Conservation (phyloP, 148 eudicot genomes). For the Rhododendron molle region DNA sequence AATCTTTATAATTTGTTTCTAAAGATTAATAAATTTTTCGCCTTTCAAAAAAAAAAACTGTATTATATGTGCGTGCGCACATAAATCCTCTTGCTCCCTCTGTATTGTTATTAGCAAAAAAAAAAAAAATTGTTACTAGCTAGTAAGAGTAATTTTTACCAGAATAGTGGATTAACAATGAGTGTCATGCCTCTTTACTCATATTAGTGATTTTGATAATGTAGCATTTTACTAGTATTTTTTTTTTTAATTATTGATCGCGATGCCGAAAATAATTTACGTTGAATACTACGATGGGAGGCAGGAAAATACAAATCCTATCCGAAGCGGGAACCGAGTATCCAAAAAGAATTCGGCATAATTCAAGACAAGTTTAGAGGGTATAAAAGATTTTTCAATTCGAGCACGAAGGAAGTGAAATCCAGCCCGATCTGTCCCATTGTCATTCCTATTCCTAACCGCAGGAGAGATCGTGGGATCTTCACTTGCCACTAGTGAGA, state of each 20-base stretch:
- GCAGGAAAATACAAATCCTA: background rate
- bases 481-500: background rate
- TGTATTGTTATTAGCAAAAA: background rate
- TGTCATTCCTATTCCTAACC: background rate
- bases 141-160: no score
- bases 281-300: background rate
- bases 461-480: background rate
- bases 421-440: background rate
- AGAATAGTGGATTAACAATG: background rate
- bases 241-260: background rate
- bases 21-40: no score
- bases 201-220: background rate
- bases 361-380: background rate
- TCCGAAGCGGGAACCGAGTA: no score
- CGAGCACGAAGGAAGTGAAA: background rate
- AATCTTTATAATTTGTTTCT: no score
- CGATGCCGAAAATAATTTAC: background rate
- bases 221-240: background rate
- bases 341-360: background rate
- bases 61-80: background rate
- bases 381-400: background rate
- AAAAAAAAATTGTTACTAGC: no score
- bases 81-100: background rate
- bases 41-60: no score
- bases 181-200: background rate